Base-by-base conservation (phyloP, 2,329 filamentous ascomycete genomes). In the Colletotrichum sp. region DNA sequence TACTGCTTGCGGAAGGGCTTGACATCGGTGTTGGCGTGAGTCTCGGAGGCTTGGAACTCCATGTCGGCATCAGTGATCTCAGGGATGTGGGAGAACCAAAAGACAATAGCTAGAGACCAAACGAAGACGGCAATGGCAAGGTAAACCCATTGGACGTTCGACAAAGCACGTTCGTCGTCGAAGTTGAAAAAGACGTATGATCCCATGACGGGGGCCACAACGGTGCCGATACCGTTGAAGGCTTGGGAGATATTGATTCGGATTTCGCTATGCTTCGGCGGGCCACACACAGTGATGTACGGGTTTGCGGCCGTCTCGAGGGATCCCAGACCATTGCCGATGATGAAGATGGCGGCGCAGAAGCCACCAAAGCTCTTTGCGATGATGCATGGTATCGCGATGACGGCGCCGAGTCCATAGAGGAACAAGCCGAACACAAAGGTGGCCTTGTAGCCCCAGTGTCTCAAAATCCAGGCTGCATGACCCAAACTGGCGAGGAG, bases 251-350 rank as follows among this genome's bases (percentile, higher is more conserved):
- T 81, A 72, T 91, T 89, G 81, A 91, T 87, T 30, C 90, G 84
- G 72, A 90, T 84, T 75, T 90, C 89, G 2, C 87, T 86, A 79
- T 90, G 90, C 72, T 86, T 84, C 4, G 89, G 89, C 28, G 89
- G 89, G 32, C 90, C 89, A 79, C 88, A 90, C 38, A 90, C 84
- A 43, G 75, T 77, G 68, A 74, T 74, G 84, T 93, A 95, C 0
- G 94, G 93, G 83, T 96, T 95, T 8, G 94, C 94, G 2, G 93
- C 93, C 1, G 94, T 95, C 84, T 96, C 94, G 21, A 96, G 90
- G 0, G 94, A 94, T 2, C 92, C 92, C 1, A 96, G 88, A 7
- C 94, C 94, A 72, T 92, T 93, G 34, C 94, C 94, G 74, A 95
- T 93, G 77, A 96, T 90, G 83, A 96, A 95, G 79, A 94, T 92